A percentile compares a stretch with the other conserved stretches of the same genome.
Conservation (phyloP, 805 yeast genomes). For the Kluyveromyces dobzhanskii region DNA sequence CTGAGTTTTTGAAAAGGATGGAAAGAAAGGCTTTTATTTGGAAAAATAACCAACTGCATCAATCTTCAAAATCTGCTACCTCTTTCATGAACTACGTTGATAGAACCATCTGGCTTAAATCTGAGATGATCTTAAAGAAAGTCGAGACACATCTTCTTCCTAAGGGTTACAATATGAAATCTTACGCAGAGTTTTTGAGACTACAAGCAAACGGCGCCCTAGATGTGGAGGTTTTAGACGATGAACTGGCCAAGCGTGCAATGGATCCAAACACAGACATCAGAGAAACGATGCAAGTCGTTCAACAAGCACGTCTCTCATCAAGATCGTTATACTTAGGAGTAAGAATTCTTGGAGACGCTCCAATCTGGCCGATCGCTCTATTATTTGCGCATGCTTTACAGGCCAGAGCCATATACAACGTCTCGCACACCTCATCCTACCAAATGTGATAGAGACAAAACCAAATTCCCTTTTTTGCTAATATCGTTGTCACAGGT, state of each 20-base stretch:
- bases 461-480: no score
- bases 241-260: conserved; percentile 41
- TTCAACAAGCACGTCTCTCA: conserved; percentile 43
- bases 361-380: conserved; percentile 82
- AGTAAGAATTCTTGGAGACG: conserved; percentile 70
- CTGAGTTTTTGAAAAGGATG: conserved; percentile 50
- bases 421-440: conserved; percentile 9
- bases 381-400: conserved; percentile 72
- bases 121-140: conserved; percentile 50
- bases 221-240: conserved; percentile 38
- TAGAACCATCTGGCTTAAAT: conserved; percentile 55
- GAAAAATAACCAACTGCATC: conserved; percentile 12
- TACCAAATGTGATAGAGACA: no score
- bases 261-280: conserved; percentile 37
- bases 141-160: conserved; percentile 53
- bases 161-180: conserved; percentile 40
- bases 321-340: conserved; percentile 58
- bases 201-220: conserved; percentile 53
- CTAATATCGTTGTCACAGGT: no score
- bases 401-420: conserved; percentile 49
- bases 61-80: conserved; percentile 9
- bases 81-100: conserved; percentile 37
- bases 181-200: conserved; percentile 51
- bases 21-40: conserved; percentile 44
- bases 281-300: conserved; percentile 39